phyloP scores from a whole-genome alignment of 2,329 filamentous ascomycete species.

The Aureobasidium sp. region DNA sequence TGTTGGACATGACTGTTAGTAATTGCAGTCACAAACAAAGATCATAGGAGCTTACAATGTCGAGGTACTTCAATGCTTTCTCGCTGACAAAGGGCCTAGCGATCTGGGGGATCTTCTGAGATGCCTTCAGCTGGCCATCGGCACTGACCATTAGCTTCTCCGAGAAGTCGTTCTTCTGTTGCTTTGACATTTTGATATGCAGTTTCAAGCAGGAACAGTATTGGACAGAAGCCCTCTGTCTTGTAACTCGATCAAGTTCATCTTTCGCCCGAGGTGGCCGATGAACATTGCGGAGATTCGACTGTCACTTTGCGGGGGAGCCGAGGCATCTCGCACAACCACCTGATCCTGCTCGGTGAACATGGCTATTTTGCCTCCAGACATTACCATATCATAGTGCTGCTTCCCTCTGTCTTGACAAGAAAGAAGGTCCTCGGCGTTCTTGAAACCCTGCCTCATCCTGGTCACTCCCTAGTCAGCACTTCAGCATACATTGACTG shows the following conservation, averaged over 20 bases:
- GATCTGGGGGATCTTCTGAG: slow-evolving; percentile 51
- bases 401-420: background rate
- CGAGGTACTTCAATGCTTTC: slow-evolving; percentile 72
- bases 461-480: background rate
- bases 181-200: slow-evolving; percentile 26
- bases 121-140: slow-evolving; percentile 37
- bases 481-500: background rate
- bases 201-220: background rate
- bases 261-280: background rate
- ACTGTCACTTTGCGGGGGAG: background rate
- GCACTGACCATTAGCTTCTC: slow-evolving; percentile 26
- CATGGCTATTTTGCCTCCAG: background rate
- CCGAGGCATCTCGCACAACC: slow-evolving; percentile 2
- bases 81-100: slow-evolving; percentile 67
- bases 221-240: background rate
- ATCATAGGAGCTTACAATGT: slow-evolving; percentile 47
- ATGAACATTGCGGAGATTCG: background rate
- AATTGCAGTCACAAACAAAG: fast-evolving
- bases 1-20: slow-evolving; percentile 23
- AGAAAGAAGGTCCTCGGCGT: no score
- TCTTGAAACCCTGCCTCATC: no score
- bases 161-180: slow-evolving; percentile 29
- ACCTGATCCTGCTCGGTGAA: slow-evolving; percentile 2
- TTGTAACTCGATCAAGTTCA: background rate
- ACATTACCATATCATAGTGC: no score